A percentile compares a stretch with the other conserved stretches of the same genome.
Evolutionary conservation across 495 filamentous ascomycete species (phyloP).

Genomic region (Parathielavia hyrcaniae): DNA sequence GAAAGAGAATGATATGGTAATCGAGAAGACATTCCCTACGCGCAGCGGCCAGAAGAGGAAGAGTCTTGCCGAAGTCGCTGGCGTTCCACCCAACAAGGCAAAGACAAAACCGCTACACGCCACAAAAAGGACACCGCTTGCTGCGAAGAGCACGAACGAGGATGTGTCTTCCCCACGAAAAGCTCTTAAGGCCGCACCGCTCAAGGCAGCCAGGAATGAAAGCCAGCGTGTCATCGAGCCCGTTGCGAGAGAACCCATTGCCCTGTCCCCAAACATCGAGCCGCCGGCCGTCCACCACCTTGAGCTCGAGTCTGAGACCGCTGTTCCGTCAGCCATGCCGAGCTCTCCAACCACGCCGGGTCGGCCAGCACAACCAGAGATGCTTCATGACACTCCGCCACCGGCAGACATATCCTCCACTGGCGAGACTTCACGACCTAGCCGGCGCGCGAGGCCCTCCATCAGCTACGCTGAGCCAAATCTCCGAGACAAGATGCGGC

Average conservation of each 20-base stretch:
- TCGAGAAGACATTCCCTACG: conserved; percentile 13
- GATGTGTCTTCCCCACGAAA: conserved; percentile 41
- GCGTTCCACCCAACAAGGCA: conserved; percentile 27
- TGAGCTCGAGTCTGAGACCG: conserved; percentile 29
- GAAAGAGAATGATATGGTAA: conserved; percentile 28
- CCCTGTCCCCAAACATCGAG: conserved; percentile 10
- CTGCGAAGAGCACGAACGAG: conserved; percentile 45
- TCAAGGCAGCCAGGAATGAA: conserved; percentile 26
- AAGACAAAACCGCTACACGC: conserved; percentile 35
- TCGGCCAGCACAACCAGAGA: conserved; percentile 19
- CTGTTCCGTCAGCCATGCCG: conserved; percentile 27
- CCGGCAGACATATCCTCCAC: conserved; percentile 47
- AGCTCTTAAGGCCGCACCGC: conserved; percentile 19
- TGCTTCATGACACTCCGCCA: conserved; percentile 50
- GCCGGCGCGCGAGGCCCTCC: conserved; percentile 56
- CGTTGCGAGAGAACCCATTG: conserved; percentile 10
- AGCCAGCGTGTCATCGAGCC: conserved; percentile 15
- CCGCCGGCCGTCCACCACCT: conserved; percentile 27
- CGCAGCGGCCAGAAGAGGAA: conserved; percentile 20
- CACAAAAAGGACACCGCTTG: conserved; percentile 41
- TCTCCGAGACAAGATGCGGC: conserved; percentile 79
- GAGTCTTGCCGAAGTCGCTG: conserved; percentile 35
- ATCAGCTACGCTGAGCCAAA: conserved; percentile 86
- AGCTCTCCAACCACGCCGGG: conserved; percentile 35
- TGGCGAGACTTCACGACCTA: conserved; percentile 50